These are phyloP conservation scores for Diutina neorugosa DNA, from an alignment of 1,139 yeast genomes.

Conservation along the genomic window DNA sequence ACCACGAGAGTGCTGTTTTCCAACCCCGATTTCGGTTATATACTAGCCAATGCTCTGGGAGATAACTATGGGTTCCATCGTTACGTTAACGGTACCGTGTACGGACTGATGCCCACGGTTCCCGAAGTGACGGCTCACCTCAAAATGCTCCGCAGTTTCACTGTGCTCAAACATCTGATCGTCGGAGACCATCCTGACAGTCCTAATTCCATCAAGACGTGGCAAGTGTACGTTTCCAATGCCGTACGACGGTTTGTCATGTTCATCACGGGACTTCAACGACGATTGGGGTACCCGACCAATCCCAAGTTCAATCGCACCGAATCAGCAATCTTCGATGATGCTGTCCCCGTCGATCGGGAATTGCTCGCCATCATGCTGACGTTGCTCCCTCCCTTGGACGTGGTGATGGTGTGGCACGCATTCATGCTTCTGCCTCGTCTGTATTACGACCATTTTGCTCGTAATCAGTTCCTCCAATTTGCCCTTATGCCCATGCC, in stretches of 20 bases:
- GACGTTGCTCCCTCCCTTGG: slow-evolving; percentile 21
- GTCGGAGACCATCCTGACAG: not conserved
- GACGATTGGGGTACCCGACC: not conserved
- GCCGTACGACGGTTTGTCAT: slow-evolving; percentile 20
- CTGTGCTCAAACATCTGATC: not conserved
- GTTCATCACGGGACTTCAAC: slow-evolving; percentile 15
- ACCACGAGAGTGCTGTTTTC: slow-evolving; percentile 3
- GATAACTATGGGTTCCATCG: slow-evolving; percentile 1
- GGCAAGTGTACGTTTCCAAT: slow-evolving; percentile 19
- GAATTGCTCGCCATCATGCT: not conserved
- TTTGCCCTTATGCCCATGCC: slow-evolving; percentile 19
- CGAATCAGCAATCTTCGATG: not conserved
- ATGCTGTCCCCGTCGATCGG: slow-evolving; percentile 1
- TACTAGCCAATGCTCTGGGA: not conserved
- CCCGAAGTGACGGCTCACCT: slow-evolving; percentile 3
- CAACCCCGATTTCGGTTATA: not conserved
- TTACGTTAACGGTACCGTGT: not conserved
- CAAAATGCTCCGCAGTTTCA: not conserved
- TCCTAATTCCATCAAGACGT: slow-evolving; percentile 10
- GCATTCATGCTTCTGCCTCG: slow-evolving; percentile 19
- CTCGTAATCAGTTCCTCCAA: slow-evolving; percentile 13
- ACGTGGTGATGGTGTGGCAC: slow-evolving; percentile 31
- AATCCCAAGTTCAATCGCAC: not conserved
- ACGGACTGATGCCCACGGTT: slow-evolving; percentile 2
- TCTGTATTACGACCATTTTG: slow-evolving; percentile 17